Base-by-base conservation (phyloP, 2,329 filamentous ascomycete species). In the Diaporthe citrichinensis region DNA sequence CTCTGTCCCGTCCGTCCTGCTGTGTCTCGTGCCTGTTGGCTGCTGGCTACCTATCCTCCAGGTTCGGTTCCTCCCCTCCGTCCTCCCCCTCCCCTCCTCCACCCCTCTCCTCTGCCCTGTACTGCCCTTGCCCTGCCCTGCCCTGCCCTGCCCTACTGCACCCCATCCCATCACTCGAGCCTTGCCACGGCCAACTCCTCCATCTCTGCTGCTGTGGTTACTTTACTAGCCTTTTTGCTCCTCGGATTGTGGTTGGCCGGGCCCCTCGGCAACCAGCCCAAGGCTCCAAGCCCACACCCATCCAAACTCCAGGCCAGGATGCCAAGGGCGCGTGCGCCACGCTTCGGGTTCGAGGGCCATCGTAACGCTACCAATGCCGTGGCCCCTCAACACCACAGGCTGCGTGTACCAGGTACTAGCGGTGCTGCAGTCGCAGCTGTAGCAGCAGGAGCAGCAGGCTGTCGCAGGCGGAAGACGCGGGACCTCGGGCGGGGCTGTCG, bases 301-400 rank as follows among this genome's bases (percentile, higher is more conserved):
- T 69, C 49, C 65, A 69, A 53, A 55, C 65, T 55, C 34, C 14
- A 69, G 65, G 49, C 65, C 65, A 69, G 65, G 46, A 55, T 55
- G 71, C 46, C 46, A 65, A 73, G 46, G 71, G 58, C 59, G 58
- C 71, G 58, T 73, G 71, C 71, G 71, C 71, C 58, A 73, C 44
- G 46, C 57, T 44, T 55, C 58, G 58, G 46, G 58, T 53, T 65
- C 59, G 49, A 14, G 36, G 58, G 57, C 31, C 41, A 51, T 5
- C 15, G 57, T 72, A 53, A 23, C 4, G 34, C 34, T 69, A 69
- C 46, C 65, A 39, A 23, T 25, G 1, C 15, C n/a, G n/a, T 28
- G 1, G 31, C 49, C 23, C 15, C 10, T 14, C 34, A 39, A 20
- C 34, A 41, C 49, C 23, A 17, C 46, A 41, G 34, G 46, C 8